Percentiles rank a stretch among this genome's conserved stretches.
Evolutionary conservation across 768 basidiomycete genomes (phyloP).

Genomic region (Auricularia cornea): DNA sequence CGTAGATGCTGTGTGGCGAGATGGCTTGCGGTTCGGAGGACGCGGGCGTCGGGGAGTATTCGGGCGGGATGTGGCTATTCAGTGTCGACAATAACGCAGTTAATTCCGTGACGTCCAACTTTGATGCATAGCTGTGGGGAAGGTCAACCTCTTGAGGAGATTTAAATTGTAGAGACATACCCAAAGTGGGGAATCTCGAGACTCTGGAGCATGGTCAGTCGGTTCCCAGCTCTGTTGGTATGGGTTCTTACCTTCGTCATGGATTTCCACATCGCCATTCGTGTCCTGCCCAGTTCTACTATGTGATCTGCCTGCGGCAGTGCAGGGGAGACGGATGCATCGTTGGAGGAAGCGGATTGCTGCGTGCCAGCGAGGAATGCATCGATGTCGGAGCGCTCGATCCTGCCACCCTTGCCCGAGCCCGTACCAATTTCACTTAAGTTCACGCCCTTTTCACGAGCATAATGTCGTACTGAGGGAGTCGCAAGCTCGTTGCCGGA

Average conservation of each 20-base stretch:
- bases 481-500: constrained; percentile 46
- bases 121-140: constrained; percentile 54
- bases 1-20: constrained; percentile 21
- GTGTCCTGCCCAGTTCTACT: constrained; percentile 66
- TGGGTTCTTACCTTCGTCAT: constrained; percentile 60
- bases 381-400: constrained; percentile 70
- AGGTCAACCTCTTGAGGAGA: not conserved
- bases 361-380: constrained; percentile 36
- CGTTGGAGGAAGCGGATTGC: constrained; percentile 10
- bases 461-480: constrained; percentile 73
- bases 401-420: constrained; percentile 64
- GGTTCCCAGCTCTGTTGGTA: not conserved
- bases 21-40: constrained; percentile 29
- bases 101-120: constrained; percentile 64
- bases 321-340: constrained; percentile 1
- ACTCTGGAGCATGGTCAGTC: constrained; percentile 38
- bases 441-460: constrained; percentile 56
- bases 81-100: constrained; percentile 54
- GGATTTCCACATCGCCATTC: constrained; percentile 83
- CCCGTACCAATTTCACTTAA: constrained; percentile 50
- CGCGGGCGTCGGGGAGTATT: constrained; percentile 38
- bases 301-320: constrained; percentile 13
- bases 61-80: constrained; percentile 60
- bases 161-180: constrained; percentile 25
- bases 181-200: constrained; percentile 83